A percentile compares a stretch with the other conserved stretches of the same genome.
These are phyloP conservation scores for Hibiscus trionum DNA, from an alignment of 345 rosid genomes.

Conservation along the genomic window DNA sequence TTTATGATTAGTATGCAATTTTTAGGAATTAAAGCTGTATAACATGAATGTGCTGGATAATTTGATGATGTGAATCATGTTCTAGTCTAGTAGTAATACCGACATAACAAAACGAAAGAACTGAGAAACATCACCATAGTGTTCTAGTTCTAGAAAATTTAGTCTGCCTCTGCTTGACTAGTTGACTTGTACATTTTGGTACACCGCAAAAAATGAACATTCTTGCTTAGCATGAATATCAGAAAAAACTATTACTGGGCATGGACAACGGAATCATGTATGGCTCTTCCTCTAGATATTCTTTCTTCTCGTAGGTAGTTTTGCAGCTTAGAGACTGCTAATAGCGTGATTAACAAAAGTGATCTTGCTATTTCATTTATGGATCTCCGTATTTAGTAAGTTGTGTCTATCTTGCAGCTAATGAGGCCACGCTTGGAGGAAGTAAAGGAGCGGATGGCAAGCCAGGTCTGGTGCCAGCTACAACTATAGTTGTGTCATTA, in stretches of 20 bases:
- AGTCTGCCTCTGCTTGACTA: not conserved
- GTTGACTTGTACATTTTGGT: not conserved
- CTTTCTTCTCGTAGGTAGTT: not conserved
- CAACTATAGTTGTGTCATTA: not conserved
- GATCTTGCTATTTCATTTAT: not conserved
- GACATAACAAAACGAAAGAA: not conserved
- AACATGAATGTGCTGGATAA: not conserved
- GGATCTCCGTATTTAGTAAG: slow-evolving; percentile 9
- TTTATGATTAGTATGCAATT: not conserved
- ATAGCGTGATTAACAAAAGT: not conserved
- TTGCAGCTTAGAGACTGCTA: not conserved
- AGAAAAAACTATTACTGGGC: not conserved
- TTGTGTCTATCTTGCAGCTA: slow-evolving; percentile 44
- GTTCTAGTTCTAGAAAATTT: not conserved
- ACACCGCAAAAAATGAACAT: not conserved
- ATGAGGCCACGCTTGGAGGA: slow-evolving; percentile 62
- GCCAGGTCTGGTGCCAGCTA: slow-evolving; percentile 31
- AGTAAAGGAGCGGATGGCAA: slow-evolving; percentile 46
- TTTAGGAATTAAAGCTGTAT: not conserved
- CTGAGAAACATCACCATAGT: not conserved
- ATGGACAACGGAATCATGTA: not conserved
- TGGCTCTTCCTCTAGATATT: not conserved
- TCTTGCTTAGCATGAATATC: not conserved
- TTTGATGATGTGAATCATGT: not conserved
- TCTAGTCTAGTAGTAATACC: not conserved